Percentiles rank a stretch among this genome's conserved stretches.
phyloP scores from a whole-genome alignment of 805 yeast species.

The Ogataea zsoltii region DNA sequence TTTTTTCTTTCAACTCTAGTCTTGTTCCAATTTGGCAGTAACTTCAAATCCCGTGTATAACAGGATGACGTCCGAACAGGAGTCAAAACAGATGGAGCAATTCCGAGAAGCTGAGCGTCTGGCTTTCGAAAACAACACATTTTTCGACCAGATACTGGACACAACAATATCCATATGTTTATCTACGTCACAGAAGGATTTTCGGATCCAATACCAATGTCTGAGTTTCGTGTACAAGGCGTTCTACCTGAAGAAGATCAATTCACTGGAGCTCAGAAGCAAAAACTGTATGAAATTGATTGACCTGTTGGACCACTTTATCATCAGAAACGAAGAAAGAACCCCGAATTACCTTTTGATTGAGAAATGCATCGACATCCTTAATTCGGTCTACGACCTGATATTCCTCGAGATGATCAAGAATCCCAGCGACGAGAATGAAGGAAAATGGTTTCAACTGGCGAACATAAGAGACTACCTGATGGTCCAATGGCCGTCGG shows the following conservation, averaged over 20 bases:
- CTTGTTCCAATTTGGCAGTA: neutral
- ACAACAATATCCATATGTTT: conserved; percentile 25
- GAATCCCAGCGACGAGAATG: conserved; percentile 45
- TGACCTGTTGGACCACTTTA: conserved; percentile 24
- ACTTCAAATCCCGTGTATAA: neutral
- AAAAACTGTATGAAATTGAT: conserved; percentile 22
- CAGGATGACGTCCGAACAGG: conserved; percentile 17
- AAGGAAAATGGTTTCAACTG: conserved; percentile 55
- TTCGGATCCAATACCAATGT: conserved; percentile 24
- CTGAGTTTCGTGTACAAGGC: conserved; percentile 29
- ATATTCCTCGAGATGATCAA: conserved; percentile 47
- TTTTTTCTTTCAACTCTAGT: neutral
- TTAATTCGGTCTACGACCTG: conserved; percentile 43
- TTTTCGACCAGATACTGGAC: conserved; percentile 22
- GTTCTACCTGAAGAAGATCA: conserved; percentile 23
- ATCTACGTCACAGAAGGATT: conserved; percentile 14
- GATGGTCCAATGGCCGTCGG: conserved; percentile 59
- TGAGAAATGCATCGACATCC: conserved; percentile 34
- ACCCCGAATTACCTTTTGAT: conserved; percentile 23
- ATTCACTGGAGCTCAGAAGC: conserved; percentile 22
- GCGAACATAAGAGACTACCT: conserved; percentile 56
- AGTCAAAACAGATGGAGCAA: conserved; percentile 18
- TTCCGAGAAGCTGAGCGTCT: conserved; percentile 23
- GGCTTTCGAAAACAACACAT: conserved; percentile 23
- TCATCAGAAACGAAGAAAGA: conserved; percentile 22